Percentiles rank a stretch among this genome's conserved stretches.
Evolutionary conservation across 495 filamentous ascomycete species (phyloP).

Genomic region (Hapsidospora chrysogenum): DNA sequence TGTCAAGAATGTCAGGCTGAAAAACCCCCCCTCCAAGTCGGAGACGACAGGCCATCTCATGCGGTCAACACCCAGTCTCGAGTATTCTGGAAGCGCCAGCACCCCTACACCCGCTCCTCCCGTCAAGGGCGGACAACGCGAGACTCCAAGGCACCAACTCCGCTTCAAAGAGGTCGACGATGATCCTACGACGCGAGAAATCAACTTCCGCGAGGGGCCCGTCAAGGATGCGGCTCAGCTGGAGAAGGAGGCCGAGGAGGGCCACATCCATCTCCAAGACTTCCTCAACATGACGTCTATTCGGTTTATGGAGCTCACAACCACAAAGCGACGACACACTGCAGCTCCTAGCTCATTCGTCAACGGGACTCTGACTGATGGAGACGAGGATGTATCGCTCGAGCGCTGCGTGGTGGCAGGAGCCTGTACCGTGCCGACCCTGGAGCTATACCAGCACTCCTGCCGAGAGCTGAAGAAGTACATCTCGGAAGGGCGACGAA

Average conservation of each 20-base stretch:
- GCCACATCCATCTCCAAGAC: slow-evolving; percentile 72
- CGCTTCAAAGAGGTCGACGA: slow-evolving; percentile 30
- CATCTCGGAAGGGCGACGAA: slow-evolving; percentile 73
- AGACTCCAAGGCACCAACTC: slow-evolving; percentile 31
- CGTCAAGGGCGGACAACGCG: not conserved
- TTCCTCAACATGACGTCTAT: slow-evolving; percentile 93
- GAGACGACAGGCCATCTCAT: slow-evolving; percentile 45
- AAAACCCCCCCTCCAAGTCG: slow-evolving; percentile 45
- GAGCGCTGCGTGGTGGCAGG: slow-evolving; percentile 75
- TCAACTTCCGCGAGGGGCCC: slow-evolving; percentile 27
- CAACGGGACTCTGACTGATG: slow-evolving; percentile 23
- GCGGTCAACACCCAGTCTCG: slow-evolving; percentile 24
- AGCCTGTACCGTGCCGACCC: slow-evolving; percentile 79
- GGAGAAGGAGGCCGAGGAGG: slow-evolving; percentile 27
- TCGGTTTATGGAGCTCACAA: slow-evolving; percentile 90
- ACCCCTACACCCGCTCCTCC: not conserved
- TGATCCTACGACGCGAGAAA: slow-evolving; percentile 21
- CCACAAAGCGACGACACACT: slow-evolving; percentile 79
- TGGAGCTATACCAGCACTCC: slow-evolving; percentile 88
- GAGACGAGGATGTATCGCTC: slow-evolving; percentile 36
- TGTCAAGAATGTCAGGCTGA: slow-evolving; percentile 56
- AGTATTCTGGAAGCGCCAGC: slow-evolving; percentile 7
- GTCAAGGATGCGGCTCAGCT: slow-evolving; percentile 15
- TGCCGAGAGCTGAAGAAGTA: slow-evolving; percentile 91
- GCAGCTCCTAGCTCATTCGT: slow-evolving; percentile 37